Evolutionary conservation across 2,329 filamentous ascomycete genomes (phyloP).

Genomic region (Trichothecium sympodiale): DNA sequence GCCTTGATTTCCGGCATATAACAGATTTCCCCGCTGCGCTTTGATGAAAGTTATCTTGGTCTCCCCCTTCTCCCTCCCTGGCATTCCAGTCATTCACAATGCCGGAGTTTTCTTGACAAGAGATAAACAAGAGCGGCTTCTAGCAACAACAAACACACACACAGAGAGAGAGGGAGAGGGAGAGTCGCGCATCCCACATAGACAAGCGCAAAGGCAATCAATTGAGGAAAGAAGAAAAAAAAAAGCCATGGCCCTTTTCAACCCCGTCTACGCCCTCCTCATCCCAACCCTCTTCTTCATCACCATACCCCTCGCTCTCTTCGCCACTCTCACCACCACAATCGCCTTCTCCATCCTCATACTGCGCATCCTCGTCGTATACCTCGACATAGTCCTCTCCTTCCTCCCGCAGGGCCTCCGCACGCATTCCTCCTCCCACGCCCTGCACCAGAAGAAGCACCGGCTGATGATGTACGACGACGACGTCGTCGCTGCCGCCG

Average conservation of each 20-base stretch:
- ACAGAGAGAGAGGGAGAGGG: no score
- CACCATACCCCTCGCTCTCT: slow-evolving; percentile 51
- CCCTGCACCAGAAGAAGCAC: slow-evolving; percentile 2
- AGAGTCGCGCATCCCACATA: no score
- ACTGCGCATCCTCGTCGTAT: slow-evolving; percentile 49
- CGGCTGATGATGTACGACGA: slow-evolving; percentile 3
- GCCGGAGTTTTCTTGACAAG: slow-evolving; percentile 5
- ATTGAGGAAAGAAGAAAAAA: not conserved
- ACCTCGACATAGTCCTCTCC: slow-evolving; percentile 49
- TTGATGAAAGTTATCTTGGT: no score
- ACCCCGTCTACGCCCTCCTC: slow-evolving; percentile 42
- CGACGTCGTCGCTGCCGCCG: slow-evolving; percentile 8
- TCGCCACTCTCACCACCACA: slow-evolving; percentile 52
- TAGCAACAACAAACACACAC: no score
- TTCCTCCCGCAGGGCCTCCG: slow-evolving; percentile 44
- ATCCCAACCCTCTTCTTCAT: slow-evolving; percentile 52
- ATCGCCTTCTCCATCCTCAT: slow-evolving; percentile 51
- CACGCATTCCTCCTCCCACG: slow-evolving; percentile 14
- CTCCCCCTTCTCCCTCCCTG: no score
- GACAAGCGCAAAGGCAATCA: no score
- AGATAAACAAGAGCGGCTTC: no score
- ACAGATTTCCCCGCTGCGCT: no score
- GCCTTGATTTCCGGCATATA: no score
- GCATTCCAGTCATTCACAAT: slow-evolving; percentile 8
- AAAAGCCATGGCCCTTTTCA: slow-evolving; percentile 39